These are phyloP conservation scores for Cladophialophora carrionii DNA, from an alignment of 2,329 filamentous ascomycete species.

Conservation along the genomic window DNA sequence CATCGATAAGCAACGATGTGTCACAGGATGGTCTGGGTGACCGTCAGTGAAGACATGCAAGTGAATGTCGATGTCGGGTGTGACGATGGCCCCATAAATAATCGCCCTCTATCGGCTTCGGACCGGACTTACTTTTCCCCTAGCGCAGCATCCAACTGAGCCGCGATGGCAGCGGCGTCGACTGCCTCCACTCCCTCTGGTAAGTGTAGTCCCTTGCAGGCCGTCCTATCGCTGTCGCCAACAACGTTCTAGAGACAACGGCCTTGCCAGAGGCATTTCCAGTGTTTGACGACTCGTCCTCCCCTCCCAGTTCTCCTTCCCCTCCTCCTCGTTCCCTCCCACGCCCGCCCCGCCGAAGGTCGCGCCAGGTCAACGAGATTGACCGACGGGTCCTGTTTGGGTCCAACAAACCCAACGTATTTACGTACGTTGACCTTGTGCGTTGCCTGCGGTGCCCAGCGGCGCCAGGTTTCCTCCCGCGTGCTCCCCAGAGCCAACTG, in stretches of 20 bases:
- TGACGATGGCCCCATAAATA: conserved; percentile 11
- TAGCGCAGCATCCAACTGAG: background rate
- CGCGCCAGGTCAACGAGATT: conserved; percentile 31
- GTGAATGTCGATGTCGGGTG: background rate
- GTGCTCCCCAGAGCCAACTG: conserved; percentile 26
- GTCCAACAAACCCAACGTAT: conserved; percentile 23
- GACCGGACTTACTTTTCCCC: conserved; percentile 28
- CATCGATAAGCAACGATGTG: conserved; percentile 3
- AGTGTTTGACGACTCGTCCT: conserved; percentile 27
- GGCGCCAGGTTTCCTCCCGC: conserved; percentile 26
- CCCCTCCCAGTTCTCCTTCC: conserved; percentile 19
- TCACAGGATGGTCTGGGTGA: conserved; percentile 12
- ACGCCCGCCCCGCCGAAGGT: conserved; percentile 24
- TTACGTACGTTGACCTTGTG: conserved; percentile 34
- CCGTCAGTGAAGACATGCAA: conserved; percentile 8
- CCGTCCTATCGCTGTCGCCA: conserved; percentile 20
- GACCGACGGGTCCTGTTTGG: conserved; percentile 28
- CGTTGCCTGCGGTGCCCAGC: conserved; percentile 25
- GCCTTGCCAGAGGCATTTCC: conserved; percentile 28
- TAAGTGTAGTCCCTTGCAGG: conserved; percentile 10
- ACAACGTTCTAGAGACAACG: conserved; percentile 19
- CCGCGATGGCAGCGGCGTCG: conserved; percentile 16
- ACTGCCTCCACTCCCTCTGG: conserved; percentile 16
- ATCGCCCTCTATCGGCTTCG: conserved; percentile 10
- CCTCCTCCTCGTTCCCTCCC: conserved; percentile 17